Evolutionary conservation across 768 basidiomycete species (phyloP).

Genomic region (Lactarius deliciosus): DNA sequence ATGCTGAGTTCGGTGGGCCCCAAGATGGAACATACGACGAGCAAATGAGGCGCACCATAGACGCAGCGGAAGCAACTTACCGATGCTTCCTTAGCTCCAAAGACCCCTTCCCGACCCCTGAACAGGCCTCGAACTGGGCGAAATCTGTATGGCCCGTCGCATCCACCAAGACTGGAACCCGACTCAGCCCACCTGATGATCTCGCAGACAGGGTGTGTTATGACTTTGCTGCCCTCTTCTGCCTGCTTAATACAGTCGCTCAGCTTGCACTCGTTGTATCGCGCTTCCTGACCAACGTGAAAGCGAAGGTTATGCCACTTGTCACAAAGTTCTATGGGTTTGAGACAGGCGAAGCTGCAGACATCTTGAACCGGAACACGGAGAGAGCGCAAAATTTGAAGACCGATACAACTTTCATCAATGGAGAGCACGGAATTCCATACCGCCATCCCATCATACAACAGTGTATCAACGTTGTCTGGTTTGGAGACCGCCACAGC

Average conservation of each 20-base stretch:
- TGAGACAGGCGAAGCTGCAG: slow-evolving; percentile 2
- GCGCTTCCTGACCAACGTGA: slow-evolving; percentile 7
- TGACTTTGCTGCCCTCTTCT: neutral
- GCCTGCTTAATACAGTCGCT: neutral
- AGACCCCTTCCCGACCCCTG: slow-evolving; percentile 12
- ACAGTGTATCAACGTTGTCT: slow-evolving; percentile 7
- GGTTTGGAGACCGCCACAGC: slow-evolving; percentile 5
- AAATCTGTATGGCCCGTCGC: slow-evolving; percentile 17
- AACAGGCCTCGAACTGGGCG: slow-evolving; percentile 2
- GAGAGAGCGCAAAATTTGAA: slow-evolving; percentile 9
- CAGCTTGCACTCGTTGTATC: neutral
- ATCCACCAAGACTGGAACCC: slow-evolving; percentile 6
- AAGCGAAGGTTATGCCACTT: slow-evolving; percentile 11
- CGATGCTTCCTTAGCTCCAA: slow-evolving; percentile 13
- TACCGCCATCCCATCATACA: slow-evolving; percentile 17
- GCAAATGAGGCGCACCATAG: neutral
- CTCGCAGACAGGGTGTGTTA: slow-evolving; percentile 9
- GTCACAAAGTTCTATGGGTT: slow-evolving; percentile 5
- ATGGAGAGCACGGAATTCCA: neutral
- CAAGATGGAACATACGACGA: neutral
- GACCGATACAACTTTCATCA: slow-evolving; percentile 11
- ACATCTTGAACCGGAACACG: neutral
- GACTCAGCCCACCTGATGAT: neutral
- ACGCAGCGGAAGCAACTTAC: slow-evolving; percentile 11
- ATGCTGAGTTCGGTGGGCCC: neutral